Percentiles rank a stretch among this genome's conserved stretches.
phyloP scores from a whole-genome alignment of 768 basidiomycete species.

The Guyanaporus albipodus region DNA sequence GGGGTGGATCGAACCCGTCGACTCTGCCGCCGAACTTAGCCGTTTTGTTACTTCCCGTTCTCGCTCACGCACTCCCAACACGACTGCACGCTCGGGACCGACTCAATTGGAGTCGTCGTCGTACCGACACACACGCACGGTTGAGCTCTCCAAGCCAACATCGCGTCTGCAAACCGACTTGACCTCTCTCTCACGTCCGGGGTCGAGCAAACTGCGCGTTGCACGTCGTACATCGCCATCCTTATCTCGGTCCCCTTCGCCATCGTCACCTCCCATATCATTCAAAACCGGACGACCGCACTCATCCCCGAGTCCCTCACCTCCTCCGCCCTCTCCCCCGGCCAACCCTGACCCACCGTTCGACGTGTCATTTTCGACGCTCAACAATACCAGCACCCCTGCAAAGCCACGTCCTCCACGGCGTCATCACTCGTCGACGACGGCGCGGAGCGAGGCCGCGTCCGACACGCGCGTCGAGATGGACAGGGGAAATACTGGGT shows the following conservation, averaged over 20 bases:
- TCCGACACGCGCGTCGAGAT: background rate
- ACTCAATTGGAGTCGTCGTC: background rate
- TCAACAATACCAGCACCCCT: slow-evolving; percentile 28
- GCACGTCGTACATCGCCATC: background rate
- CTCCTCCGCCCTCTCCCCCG: slow-evolving; percentile 5
- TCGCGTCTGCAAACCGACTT: background rate
- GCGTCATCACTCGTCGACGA: background rate
- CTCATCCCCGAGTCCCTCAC: background rate
- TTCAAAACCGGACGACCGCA: background rate
- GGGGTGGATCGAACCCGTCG: slow-evolving; percentile 54
- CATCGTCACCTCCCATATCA: background rate
- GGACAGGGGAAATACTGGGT: too few species aligned
- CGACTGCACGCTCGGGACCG: background rate
- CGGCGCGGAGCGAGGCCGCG: background rate
- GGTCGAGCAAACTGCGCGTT: background rate
- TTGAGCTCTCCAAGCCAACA: background rate
- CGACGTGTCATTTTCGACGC: slow-evolving; percentile 23
- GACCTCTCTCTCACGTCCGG: background rate
- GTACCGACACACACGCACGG: background rate
- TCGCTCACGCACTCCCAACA: background rate
- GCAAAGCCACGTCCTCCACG: slow-evolving; percentile 19
- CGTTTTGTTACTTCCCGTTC: slow-evolving; percentile 41
- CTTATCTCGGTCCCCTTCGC: background rate
- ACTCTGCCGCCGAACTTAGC: slow-evolving; percentile 48
- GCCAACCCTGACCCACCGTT: slow-evolving; percentile 15